Evolutionary conservation across 345 rosid species (phyloP).

Genomic region (Toxicodendron radicans): DNA sequence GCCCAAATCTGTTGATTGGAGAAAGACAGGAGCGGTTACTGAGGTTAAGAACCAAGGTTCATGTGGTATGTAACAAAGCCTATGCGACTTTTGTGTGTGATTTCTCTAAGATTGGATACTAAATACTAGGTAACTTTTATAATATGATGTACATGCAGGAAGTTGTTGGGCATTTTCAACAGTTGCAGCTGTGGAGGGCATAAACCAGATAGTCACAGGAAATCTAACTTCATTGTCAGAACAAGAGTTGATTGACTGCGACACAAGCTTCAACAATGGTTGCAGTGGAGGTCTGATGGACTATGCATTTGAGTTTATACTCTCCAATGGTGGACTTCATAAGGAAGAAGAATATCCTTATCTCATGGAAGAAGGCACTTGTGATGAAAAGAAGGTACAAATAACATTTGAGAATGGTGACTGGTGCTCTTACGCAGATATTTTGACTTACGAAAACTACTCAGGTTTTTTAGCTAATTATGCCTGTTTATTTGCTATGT

Average conservation of each 20-base stretch:
- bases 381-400: conserved; percentile 55
- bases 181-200: conserved; percentile 83
- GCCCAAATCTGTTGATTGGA: conserved; percentile 81
- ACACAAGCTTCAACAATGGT: conserved; percentile 62
- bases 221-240: conserved; percentile 70
- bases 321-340: conserved; percentile 69
- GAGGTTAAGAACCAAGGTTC: conserved; percentile 84
- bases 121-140: not conserved
- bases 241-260: conserved; percentile 92
- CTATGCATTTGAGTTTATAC: conserved; percentile 72
- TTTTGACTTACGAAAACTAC: too few species aligned
- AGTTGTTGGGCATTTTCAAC: conserved; percentile 98
- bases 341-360: conserved; percentile 81
- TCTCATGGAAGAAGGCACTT: conserved; percentile 53
- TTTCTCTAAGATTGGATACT: not conserved
- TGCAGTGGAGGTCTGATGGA: conserved; percentile 96
- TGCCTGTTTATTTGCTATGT: not conserved
- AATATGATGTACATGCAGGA: conserved; percentile 37
- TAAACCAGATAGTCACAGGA: conserved; percentile 75
- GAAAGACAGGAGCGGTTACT: conserved; percentile 81
- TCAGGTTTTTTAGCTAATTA: not conserved
- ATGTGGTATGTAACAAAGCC: conserved; percentile 45
- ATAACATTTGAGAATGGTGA: not conserved
- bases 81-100: not conserved
- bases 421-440: too few species aligned